These are phyloP conservation scores for Diaporthe citrichinensis DNA, from an alignment of 2,329 filamentous ascomycete species.

Conservation along the genomic window DNA sequence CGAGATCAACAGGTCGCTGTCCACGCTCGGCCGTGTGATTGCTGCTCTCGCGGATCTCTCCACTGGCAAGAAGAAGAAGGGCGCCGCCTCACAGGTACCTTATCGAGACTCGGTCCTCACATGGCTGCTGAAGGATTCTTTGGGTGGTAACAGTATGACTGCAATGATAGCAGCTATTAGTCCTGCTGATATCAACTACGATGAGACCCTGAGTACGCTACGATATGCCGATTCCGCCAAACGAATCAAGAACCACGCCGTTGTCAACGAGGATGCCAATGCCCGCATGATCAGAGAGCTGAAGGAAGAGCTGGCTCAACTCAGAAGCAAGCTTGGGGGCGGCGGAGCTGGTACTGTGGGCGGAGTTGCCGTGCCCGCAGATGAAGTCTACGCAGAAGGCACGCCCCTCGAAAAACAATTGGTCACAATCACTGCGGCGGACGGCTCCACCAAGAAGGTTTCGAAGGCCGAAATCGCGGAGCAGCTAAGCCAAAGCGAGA, in stretches of 20 bases:
- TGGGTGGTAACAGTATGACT: slow-evolving; percentile 99
- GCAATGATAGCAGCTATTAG: slow-evolving; percentile 99
- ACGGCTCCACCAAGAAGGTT: slow-evolving; percentile 92
- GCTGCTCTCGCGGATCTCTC: slow-evolving; percentile 93
- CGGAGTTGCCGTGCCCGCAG: slow-evolving; percentile 63
- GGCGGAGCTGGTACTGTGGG: slow-evolving; percentile 53
- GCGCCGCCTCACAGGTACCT: slow-evolving; percentile 82
- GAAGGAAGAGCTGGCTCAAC: slow-evolving; percentile 90
- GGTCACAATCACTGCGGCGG: slow-evolving; percentile 89
- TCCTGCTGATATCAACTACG: slow-evolving; percentile 98
- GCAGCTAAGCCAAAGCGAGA: slow-evolving; percentile 95
- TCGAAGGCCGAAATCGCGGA: slow-evolving; percentile 99
- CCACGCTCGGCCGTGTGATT: slow-evolving; percentile 97
- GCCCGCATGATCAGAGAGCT: slow-evolving; percentile 98
- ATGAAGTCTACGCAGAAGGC: slow-evolving; percentile 91
- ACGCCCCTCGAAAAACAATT: slow-evolving; percentile 96
- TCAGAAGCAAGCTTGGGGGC: slow-evolving; percentile 85
- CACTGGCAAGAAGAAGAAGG: slow-evolving; percentile 85
- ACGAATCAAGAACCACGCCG: slow-evolving; percentile 99
- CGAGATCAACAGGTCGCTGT: slow-evolving; percentile 97
- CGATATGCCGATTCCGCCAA: slow-evolving; percentile 98
- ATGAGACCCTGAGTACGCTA: slow-evolving; percentile 95
- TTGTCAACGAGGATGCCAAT: slow-evolving; percentile 99
- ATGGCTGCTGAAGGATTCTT: slow-evolving; percentile 95
- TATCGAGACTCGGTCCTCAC: slow-evolving; percentile 98